Evolutionary conservation across 2,329 filamentous ascomycete genomes (phyloP), one percentile per base, ranked within the genome.

Genomic region (Amesomyces nigricolor): DNA sequence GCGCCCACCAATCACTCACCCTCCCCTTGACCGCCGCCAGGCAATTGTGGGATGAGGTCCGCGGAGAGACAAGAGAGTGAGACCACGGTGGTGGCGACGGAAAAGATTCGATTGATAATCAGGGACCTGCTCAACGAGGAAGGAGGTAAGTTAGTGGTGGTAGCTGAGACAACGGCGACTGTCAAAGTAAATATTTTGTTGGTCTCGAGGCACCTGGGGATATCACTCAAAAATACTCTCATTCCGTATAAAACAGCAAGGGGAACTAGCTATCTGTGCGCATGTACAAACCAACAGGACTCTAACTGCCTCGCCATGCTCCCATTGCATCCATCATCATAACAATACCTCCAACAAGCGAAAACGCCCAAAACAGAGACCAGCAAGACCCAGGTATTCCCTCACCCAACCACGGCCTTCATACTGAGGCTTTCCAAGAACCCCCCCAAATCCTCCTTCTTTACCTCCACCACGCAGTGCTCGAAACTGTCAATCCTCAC

Each of bases 401-500:
- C n/a, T 70, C 68, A 86, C 43, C 83, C 82, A 53, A 86, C 87
- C 16, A 97, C 91, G 54, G 85, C 85, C 79, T 95, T 95, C 80
- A 91, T 86, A 72, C 91, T 96, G 68, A 99, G 71, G 54, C 87
- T 86, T 74, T 99, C 94, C 62, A 99, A 75, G 70, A 99, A 99
- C 0, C 87, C 89, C 14, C 85, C 83, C 29, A 99, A 74, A 71
- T 97, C 94, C 68, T 97, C 94, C 75, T 96, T 96, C 72, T 86
- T 86, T n/a, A 99, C 92, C 70, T 99, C 94, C 46, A 97, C 91
- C 7, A 97, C 94, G 66, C 90, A 95, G 70, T 96, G 89, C 72
- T 99, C 94, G 66, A 99, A 99, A 70, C 89, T 95, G 72, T 99
- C 94, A 67, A 96, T 95, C 58, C 91, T 78, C 17, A 97, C 91